Evolutionary conservation across 1,139 yeast species (phyloP).

Genomic region (Yamadazyma triangularis): DNA sequence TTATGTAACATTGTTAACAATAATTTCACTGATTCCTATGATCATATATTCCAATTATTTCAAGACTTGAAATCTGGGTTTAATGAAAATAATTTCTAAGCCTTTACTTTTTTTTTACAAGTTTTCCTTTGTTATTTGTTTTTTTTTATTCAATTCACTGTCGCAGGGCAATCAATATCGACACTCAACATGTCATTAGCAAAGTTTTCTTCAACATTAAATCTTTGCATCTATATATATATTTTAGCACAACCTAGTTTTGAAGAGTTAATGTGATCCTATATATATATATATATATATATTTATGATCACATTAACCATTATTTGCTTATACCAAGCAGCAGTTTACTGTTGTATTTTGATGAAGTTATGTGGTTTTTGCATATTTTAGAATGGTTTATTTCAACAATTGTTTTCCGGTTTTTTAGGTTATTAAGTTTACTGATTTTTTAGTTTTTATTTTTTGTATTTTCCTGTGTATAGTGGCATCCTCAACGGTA

Average conservation of each 20-base stretch:
- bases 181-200: conserved; percentile 16
- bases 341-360: too few species aligned
- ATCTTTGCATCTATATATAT: conserved; percentile 1
- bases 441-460: conserved; percentile 8
- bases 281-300: too few species aligned
- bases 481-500: conserved; percentile 22
- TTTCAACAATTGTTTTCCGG: conserved; percentile 8
- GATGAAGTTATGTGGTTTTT: neutral
- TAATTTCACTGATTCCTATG: conserved; percentile 56
- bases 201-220: conserved; percentile 12
- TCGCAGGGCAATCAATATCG: conserved; percentile 20
- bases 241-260: too few species aligned
- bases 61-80: conserved; percentile 17
- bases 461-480: conserved; percentile 20
- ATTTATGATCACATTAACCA: too few species aligned
- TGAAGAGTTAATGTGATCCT: too few species aligned
- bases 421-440: conserved; percentile 1
- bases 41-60: conserved; percentile 43
- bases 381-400: conserved; percentile 1
- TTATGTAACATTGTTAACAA: conserved; percentile 90
- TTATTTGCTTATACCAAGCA: too few species aligned
- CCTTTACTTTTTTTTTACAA: conserved; percentile 3
- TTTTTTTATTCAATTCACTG: conserved; percentile 18
- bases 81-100: neutral
- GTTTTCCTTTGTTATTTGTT: conserved; percentile 4